Evolutionary conservation across 2,329 filamentous ascomycete species (phyloP), one percentile per base, ranked within the genome.

Genomic region (Sarocladiaceae sp.): DNA sequence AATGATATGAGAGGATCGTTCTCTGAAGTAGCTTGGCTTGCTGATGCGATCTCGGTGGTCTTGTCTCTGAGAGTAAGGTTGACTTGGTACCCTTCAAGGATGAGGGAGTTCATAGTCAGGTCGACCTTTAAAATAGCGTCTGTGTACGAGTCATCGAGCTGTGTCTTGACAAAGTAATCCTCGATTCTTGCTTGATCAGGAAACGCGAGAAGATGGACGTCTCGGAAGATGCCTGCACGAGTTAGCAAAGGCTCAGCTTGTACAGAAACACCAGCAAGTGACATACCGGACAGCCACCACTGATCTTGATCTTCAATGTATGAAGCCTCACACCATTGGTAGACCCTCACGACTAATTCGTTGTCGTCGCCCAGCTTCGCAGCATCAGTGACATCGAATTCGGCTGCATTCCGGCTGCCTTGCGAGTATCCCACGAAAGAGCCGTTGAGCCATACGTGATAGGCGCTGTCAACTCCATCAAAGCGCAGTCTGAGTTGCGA

Each of bases 281-380:
- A 35, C 33, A 7, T 63, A 69, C 73, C 75, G 18, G 75, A 80
- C 4, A 83, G 61, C 75, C 79, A 80, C 81, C 81, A 85, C 54
- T 83, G 79, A 56, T 85, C 80, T 52, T 81, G 79, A 45, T 85
- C 80, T 57, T 86, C 82, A 26, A 85, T 80, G 51, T 85, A 85
- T 0, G 76, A 76, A 2, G 78, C 82, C 51, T 85, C 81, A 10
- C 73, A 84, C 68, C 77, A 84, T 55, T 85, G 80, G 50, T 86
- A 86, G 0, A 86, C 83, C n/a, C 73, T 68, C 1, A 86, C 78
- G 9, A 73, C 69, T 1, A 87, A 55, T 33, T 69, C 69, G 48
- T 84, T 85, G 27, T 62, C 56, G 3, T 53, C 64, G 4, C 60
- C 59, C 6, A 58, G 51, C 15, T 50, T 61, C 13, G 78, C 57